Percentiles rank a stretch among this genome's conserved stretches.
Conservation (phyloP, 768 basidiomycete species). For the Kwoniella shandongensis region DNA sequence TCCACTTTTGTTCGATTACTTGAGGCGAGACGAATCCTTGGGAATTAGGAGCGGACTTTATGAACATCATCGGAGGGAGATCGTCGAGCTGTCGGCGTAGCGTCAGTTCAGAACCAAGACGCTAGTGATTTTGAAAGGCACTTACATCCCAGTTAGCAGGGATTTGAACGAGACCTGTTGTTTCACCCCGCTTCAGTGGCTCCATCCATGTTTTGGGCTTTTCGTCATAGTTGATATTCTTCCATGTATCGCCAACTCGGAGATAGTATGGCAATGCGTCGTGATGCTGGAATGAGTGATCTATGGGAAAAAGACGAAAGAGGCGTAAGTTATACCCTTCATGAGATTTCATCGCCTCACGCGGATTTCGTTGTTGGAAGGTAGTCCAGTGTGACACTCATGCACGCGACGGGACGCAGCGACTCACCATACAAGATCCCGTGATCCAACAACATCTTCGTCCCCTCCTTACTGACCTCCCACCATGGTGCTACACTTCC, state of each 20-base stretch:
- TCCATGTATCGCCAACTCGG: conserved; percentile 69
- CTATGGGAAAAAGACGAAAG: not conserved
- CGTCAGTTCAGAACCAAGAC: conserved; percentile 61
- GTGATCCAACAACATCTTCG: conserved; percentile 65
- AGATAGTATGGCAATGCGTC: conserved; percentile 67
- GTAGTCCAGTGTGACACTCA: no score
- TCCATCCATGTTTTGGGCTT: conserved; percentile 73
- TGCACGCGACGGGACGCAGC: no score
- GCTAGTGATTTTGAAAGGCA: not conserved
- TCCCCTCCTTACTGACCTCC: conserved; percentile 71
- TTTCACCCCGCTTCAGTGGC: conserved; percentile 65
- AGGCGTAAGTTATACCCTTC: not conserved
- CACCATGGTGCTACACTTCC: conserved; percentile 70
- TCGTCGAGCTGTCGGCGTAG: conserved; percentile 60
- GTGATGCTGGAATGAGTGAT: conserved; percentile 63
- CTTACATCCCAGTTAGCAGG: conserved; percentile 67
- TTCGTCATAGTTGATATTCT: conserved; percentile 66
- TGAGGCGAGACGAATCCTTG: conserved; percentile 74
- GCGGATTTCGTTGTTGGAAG: no score
- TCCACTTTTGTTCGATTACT: conserved; percentile 72
- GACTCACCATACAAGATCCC: conserved; percentile 70
- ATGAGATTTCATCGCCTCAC: no score
- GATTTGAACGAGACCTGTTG: conserved; percentile 65
- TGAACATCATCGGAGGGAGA: conserved; percentile 70
- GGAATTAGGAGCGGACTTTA: conserved; percentile 61